Evolutionary conservation across 352 stramenopile genomes (phyloP), one percentile per base, ranked within the genome.

Genomic region (Pythium grandisporangium): DNA sequence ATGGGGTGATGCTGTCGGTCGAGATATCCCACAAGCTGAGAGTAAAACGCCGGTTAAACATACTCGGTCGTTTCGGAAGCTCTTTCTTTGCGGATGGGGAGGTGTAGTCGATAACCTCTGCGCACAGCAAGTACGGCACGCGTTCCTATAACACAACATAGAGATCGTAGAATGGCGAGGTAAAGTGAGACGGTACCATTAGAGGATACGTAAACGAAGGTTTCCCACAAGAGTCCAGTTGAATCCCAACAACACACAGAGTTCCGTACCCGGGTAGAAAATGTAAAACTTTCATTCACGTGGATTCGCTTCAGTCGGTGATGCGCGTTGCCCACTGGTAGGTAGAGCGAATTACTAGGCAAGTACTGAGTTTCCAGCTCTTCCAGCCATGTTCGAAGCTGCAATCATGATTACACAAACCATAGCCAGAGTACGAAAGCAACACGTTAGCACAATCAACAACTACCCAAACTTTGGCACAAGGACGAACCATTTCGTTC

Each of bases 301-400:
- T 89, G 78, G 30, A 92, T 77, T 17, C 63, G 66, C 53, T 89
- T 89, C 25, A 92, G 51, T 4, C 73, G 69, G 32, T 92, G 78
- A 34, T 71, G 84, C 20, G 71, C 63, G 38, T 92, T 87, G 16
- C 75, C 74, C 8, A 89, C 73, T 2, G 78, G 78, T 2, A 92
- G 24, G 30, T 89, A 92, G 10, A 92, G 63, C 25, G 75, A 82
- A 33, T 85, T 82, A 48, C 71, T 88, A 2, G 78, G 78, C 19
- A 88, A 53, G 42, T 76, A 88, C 45, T 84, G 71, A 29, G 46
- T 42, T 35, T 87, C 57, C 17, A 91, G 51, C 30, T 91, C 75
- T 26, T 51, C 48, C 0, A 91, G 48, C 74, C 76, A 88, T 5
- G 61, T 53, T 19, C 74, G 78, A 23, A 91, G 70, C 70, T 88